Percentiles rank a stretch among this genome's conserved stretches.
Evolutionary conservation across 345 rosid genomes (phyloP).

Genomic region (Viola odorata): DNA sequence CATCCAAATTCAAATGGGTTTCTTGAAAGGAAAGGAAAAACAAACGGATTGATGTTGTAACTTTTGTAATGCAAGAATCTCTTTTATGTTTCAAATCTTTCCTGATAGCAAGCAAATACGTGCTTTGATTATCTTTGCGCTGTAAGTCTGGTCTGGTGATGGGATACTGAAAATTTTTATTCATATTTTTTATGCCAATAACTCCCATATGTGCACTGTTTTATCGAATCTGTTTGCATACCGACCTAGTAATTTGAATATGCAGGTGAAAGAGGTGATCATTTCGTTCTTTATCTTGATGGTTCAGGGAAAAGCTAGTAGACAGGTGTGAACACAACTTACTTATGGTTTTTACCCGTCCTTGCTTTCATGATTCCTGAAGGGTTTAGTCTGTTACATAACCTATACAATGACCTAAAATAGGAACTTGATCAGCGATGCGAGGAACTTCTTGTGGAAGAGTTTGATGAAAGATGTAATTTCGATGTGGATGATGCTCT

Average conservation of each 20-base stretch:
- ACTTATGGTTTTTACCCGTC: neutral
- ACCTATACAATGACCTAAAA: slow-evolving; percentile 19
- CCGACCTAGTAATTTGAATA: neutral
- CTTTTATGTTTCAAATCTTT: too few species aligned
- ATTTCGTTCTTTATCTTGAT: slow-evolving; percentile 11
- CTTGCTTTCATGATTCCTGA: slow-evolving; percentile 1
- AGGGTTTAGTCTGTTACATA: neutral
- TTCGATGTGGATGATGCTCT: slow-evolving; percentile 80
- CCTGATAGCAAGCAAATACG: too few species aligned
- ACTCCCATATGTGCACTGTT: too few species aligned
- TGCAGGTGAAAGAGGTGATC: slow-evolving; percentile 17
- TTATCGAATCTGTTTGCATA: too few species aligned
- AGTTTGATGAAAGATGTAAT: slow-evolving; percentile 52
- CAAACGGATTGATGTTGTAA: too few species aligned
- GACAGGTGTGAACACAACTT: slow-evolving; percentile 2
- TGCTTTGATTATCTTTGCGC: too few species aligned
- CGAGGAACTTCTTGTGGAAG: slow-evolving; percentile 49
- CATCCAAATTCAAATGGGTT: too few species aligned
- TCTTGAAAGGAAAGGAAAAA: too few species aligned
- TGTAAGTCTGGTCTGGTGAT: too few species aligned
- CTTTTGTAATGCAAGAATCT: too few species aligned
- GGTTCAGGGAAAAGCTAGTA: slow-evolving; percentile 17
- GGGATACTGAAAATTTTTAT: too few species aligned
- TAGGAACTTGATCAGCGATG: slow-evolving; percentile 57
- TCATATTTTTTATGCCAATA: too few species aligned